Evolutionary conservation across 345 rosid genomes (phyloP).

Genomic region (Kandelia obovata): DNA sequence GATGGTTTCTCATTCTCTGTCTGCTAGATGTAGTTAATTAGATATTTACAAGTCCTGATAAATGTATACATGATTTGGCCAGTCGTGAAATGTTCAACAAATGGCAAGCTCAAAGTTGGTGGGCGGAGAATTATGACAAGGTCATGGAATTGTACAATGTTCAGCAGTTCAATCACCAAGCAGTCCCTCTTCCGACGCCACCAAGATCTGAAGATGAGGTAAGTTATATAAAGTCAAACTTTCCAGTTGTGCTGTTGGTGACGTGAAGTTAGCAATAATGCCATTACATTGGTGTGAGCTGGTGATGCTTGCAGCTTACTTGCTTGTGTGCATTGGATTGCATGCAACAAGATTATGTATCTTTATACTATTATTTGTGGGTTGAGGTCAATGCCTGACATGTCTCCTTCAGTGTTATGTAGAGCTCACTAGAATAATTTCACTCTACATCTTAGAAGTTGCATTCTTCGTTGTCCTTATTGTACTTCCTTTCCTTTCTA

Average conservation of each 20-base stretch:
- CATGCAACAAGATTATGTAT: neutral
- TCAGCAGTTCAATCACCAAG: constrained; percentile 61
- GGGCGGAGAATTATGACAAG: constrained; percentile 88
- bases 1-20: constrained; percentile 8
- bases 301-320: neutral
- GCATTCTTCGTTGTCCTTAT: neutral
- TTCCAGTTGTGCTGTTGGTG: neutral
- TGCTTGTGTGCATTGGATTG: neutral
- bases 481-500: neutral
- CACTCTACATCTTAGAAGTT: neutral
- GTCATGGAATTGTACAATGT: constrained; percentile 95
- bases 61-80: constrained; percentile 21
- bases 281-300: neutral
- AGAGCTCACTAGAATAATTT: constrained; percentile 1
- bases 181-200: constrained; percentile 66
- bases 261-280: neutral
- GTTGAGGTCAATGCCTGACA: neutral
- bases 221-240: constrained; percentile 12
- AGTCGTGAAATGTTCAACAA: constrained; percentile 96
- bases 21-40: neutral
- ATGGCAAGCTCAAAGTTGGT: constrained; percentile 98
- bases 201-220: constrained; percentile 81
- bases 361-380: neutral
- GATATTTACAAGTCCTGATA: constrained; percentile 4
- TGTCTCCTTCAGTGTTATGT: neutral